phyloP scores from a whole-genome alignment of 768 basidiomycete genomes.

The Rhizopogon vesiculosus region DNA sequence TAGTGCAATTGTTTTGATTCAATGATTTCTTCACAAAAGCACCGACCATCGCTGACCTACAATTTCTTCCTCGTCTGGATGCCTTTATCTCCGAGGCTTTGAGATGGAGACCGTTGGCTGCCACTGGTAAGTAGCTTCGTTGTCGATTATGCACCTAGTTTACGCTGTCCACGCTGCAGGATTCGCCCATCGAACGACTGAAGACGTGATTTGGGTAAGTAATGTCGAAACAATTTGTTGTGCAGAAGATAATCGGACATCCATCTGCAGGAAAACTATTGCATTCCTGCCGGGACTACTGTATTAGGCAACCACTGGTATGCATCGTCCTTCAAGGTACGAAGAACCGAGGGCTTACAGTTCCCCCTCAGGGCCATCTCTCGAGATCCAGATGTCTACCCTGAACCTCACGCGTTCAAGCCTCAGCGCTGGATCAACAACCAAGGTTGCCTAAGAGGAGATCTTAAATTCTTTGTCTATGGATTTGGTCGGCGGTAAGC shows the following conservation, averaged over 20 bases:
- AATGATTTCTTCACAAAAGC: slow-evolving; percentile 13
- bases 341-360: too few species aligned
- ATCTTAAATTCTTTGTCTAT: slow-evolving; percentile 41
- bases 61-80: slow-evolving; percentile 28
- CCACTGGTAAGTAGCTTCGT: slow-evolving; percentile 20
- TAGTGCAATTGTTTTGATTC: not conserved
- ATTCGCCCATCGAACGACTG: slow-evolving; percentile 55
- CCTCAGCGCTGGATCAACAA: slow-evolving; percentile 48
- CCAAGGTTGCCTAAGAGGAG: slow-evolving; percentile 40
- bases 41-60: slow-evolving; percentile 31
- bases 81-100: slow-evolving; percentile 32
- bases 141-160: not conserved
- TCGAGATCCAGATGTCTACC: not conserved
- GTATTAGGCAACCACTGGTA: slow-evolving; percentile 17
- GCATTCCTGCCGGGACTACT: slow-evolving; percentile 16
- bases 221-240: not conserved
- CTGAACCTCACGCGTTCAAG: slow-evolving; percentile 22
- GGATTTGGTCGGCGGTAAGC: slow-evolving; percentile 38
- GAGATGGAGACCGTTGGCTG: slow-evolving; percentile 28
- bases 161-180: slow-evolving; percentile 23
- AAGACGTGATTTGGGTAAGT: slow-evolving; percentile 54
- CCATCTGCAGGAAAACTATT: slow-evolving; percentile 15
- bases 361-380: not conserved
- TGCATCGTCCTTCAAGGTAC: not conserved
- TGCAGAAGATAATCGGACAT: not conserved